Evolutionary conservation across 1,284 basidiomycete species (phyloP).

Genomic region (Volvariella surrecta): DNA sequence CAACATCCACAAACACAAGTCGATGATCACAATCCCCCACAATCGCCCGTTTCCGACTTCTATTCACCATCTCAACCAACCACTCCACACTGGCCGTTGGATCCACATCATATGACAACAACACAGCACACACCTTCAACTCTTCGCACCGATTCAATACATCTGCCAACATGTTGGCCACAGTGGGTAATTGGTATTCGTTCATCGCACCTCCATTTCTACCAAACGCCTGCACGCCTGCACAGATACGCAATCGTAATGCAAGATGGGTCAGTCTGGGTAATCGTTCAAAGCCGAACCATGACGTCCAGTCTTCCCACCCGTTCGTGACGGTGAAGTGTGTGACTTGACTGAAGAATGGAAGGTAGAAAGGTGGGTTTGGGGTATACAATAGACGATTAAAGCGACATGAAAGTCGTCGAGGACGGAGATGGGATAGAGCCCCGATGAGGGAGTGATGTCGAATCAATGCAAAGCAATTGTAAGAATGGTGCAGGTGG

Average conservation of each 20-base stretch:
- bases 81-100: no score
- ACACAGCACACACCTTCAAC: constrained; percentile 15
- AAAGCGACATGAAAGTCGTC: background rate
- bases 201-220: constrained; percentile 6
- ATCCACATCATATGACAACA: constrained; percentile 1
- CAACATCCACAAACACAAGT: constrained; percentile 22
- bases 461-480: no score
- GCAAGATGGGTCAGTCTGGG: constrained; percentile 24
- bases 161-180: constrained; percentile 12
- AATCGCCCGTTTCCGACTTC: no score
- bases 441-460: no score
- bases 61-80: no score
- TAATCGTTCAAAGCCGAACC: constrained; percentile 17
- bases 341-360: constrained; percentile 17
- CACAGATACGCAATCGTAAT: constrained; percentile 21
- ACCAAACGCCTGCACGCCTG: constrained; percentile 5
- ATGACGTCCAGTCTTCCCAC: constrained; percentile 30
- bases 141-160: constrained; percentile 12
- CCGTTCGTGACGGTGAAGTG: constrained; percentile 27
- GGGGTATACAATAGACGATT: background rate
- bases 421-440: no score
- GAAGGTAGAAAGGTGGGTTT: background rate
- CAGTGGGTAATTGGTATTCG: constrained; percentile 5
- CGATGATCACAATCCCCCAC: constrained; percentile 15
- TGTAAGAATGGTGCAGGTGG: no score